These are phyloP conservation scores for Magnolia kwangsiensis DNA, from an alignment of 164 flowering plant genomes.

Conservation along the genomic window DNA sequence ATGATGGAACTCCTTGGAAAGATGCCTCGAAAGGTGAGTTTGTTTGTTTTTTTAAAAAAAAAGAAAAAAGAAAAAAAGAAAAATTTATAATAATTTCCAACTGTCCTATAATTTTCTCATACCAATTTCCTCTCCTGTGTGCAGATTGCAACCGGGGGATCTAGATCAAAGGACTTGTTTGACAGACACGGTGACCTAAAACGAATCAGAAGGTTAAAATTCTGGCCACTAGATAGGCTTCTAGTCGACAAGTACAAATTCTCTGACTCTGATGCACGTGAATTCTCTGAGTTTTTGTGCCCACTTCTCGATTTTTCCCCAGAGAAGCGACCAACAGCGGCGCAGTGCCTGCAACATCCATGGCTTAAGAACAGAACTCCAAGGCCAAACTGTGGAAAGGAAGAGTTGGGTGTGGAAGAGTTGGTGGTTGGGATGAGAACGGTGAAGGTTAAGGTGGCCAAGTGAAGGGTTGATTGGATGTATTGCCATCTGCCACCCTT, in stretches of 20 bases:
- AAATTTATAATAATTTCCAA: too few relatives aligned
- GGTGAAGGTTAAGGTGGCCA: conserved; percentile 47
- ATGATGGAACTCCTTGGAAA: conserved; percentile 98
- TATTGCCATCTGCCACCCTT: conserved; percentile 2
- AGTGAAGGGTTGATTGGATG: conserved; percentile 27
- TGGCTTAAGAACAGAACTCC: conserved; percentile 51
- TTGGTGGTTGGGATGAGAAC: conserved; percentile 48
- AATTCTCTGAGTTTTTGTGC: conserved; percentile 64
- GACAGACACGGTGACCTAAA: conserved; percentile 90
- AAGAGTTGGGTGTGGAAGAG: conserved; percentile 33
- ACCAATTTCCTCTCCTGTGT: conserved; percentile 7
- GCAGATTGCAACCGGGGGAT: conserved; percentile 82
- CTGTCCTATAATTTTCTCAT: conserved; percentile 2
- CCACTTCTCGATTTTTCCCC: conserved; percentile 87
- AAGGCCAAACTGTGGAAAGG: conserved; percentile 20
- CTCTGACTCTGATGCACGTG: conserved; percentile 60
- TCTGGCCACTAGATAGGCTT: conserved; percentile 57
- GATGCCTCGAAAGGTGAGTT: conserved; percentile 80
- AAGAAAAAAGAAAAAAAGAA: too few relatives aligned
- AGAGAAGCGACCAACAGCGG: conserved; percentile 90
- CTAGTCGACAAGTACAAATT: conserved; percentile 70
- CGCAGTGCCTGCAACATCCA: conserved; percentile 77
- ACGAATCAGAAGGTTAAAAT: conserved; percentile 81
- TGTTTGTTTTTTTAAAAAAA: too few relatives aligned
- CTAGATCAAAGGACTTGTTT: conserved; percentile 75